A percentile compares a stretch with the other conserved stretches of the same genome.
phyloP scores from a whole-genome alignment of 441 rosid genomes.

The Gossypium schwendimanii region DNA sequence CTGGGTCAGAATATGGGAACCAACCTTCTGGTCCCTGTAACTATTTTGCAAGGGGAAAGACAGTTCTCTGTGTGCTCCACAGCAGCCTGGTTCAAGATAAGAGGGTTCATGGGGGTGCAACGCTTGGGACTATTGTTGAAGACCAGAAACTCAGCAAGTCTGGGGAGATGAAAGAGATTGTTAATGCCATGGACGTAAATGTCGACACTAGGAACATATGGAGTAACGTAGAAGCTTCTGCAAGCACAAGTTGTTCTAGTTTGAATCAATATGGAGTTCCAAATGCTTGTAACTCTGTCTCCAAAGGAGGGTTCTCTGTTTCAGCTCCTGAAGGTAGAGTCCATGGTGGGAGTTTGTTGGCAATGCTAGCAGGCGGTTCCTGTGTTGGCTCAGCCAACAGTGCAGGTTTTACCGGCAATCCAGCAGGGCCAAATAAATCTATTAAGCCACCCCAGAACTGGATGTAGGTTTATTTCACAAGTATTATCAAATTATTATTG shows the following conservation, averaged over 20 bases:
- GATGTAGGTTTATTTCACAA: conserved; percentile 36
- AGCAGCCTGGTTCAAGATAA: conserved; percentile 74
- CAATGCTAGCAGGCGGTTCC: conserved; percentile 53
- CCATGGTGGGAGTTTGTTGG: conserved; percentile 91
- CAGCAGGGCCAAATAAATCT: conserved; percentile 24
- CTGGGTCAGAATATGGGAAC: conserved; percentile 57
- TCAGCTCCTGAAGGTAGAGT: conserved; percentile 85
- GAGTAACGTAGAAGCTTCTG: conserved; percentile 23
- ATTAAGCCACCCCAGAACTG: conserved; percentile 28
- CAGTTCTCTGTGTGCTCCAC: conserved; percentile 83
- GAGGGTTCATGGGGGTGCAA: conserved; percentile 80
- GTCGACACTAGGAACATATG: conserved; percentile 36
- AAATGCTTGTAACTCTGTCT: conserved; percentile 14
- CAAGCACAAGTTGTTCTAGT: conserved; percentile 23
- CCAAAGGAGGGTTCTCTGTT: conserved; percentile 27
- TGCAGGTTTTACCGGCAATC: conserved; percentile 13
- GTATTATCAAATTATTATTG: conserved; percentile 9
- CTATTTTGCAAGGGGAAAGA: conserved; percentile 85
- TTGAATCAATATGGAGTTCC: conserved; percentile 30
- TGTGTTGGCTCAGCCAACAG: conserved; percentile 35
- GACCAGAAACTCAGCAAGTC: conserved; percentile 33
- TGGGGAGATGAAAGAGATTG: conserved; percentile 48
- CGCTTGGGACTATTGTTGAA: conserved; percentile 45
- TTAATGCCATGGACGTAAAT: conserved; percentile 44
- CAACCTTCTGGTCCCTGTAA: conserved; percentile 59